These are phyloP conservation scores for Penicillium sp. DNA, from an alignment of 2,329 filamentous ascomycete species.

Conservation along the genomic window DNA sequence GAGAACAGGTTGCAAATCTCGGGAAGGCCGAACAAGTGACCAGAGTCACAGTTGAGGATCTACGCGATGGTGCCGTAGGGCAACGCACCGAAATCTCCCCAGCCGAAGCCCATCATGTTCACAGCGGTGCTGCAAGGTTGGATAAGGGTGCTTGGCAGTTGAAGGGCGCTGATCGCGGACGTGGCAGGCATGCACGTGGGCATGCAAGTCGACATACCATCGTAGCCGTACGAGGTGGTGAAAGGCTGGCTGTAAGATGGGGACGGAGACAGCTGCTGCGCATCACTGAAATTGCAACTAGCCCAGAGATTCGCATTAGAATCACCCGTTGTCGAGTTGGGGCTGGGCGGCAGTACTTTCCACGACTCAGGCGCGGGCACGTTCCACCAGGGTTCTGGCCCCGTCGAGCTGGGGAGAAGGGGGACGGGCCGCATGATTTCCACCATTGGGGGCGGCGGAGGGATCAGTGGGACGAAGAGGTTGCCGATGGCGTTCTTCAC, in stretches of 20 bases:
- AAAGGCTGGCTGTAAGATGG: slow-evolving; percentile 78
- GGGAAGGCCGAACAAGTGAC: slow-evolving; percentile 15
- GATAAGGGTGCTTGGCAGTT: slow-evolving; percentile 82
- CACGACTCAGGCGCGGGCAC: slow-evolving; percentile 76
- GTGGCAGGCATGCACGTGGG: slow-evolving; percentile 67
- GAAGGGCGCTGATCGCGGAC: slow-evolving; percentile 72
- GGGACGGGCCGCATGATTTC: slow-evolving; percentile 86
- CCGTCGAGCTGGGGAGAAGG: slow-evolving; percentile 79
- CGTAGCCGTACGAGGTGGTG: slow-evolving; percentile 71
- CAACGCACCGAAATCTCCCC: slow-evolving; percentile 71
- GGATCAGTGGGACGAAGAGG: slow-evolving; percentile 80
- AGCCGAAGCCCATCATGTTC: slow-evolving; percentile 80
- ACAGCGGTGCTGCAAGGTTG: slow-evolving; percentile 79
- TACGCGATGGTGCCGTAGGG: slow-evolving; percentile 76
- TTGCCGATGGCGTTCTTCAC: slow-evolving; percentile 84
- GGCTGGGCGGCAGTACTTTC: slow-evolving; percentile 88
- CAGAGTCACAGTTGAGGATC: slow-evolving; percentile 25
- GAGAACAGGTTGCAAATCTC: not conserved
- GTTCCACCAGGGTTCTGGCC: slow-evolving; percentile 76
- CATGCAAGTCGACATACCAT: slow-evolving; percentile 67
- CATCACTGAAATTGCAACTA: slow-evolving; percentile 72
- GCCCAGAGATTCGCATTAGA: slow-evolving; percentile 75
- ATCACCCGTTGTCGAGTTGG: slow-evolving; percentile 71
- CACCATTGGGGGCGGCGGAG: slow-evolving; percentile 84
- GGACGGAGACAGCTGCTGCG: slow-evolving; percentile 73